Percentiles rank a stretch among this genome's conserved stretches.
These are phyloP conservation scores for Myxozyma sirexii DNA, from an alignment of 805 yeast species.

Conservation along the genomic window DNA sequence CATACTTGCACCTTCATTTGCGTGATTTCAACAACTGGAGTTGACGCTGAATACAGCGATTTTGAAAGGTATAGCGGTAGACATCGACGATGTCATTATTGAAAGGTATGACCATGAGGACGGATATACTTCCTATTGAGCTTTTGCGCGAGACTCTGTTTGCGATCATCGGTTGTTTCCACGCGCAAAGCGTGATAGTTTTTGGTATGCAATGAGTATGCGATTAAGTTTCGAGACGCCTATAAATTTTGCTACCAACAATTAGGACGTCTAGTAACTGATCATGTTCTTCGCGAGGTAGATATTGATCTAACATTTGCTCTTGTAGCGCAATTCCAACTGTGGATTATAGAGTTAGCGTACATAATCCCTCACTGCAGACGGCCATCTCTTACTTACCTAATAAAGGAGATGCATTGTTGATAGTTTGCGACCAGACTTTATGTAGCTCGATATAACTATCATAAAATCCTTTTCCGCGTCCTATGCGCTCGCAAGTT, in stretches of 20 bases:
- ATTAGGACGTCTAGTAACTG: slow-evolving; percentile 59
- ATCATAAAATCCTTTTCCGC: slow-evolving; percentile 93
- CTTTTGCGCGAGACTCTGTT: too few relatives aligned
- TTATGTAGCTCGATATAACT: slow-evolving; percentile 61
- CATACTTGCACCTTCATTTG: not conserved
- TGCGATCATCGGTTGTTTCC: too few relatives aligned
- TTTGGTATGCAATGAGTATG: not conserved
- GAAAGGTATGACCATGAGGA: not conserved
- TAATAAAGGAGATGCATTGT: slow-evolving; percentile 1
- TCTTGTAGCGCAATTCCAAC: slow-evolving; percentile 67
- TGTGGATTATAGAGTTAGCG: not conserved
- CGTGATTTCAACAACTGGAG: not conserved
- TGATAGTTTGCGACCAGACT: slow-evolving; percentile 37
- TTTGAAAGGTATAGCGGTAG: not conserved
- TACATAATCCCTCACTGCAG: too few relatives aligned
- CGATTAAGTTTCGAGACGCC: not conserved
- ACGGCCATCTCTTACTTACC: too few relatives aligned
- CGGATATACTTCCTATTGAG: not conserved
- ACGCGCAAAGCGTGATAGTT: too few relatives aligned
- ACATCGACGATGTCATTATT: not conserved
- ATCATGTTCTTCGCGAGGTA: slow-evolving; percentile 66
- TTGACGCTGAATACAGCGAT: not conserved
- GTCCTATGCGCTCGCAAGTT: slow-evolving; percentile 67
- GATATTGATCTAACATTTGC: slow-evolving; percentile 48
- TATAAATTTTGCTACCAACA: slow-evolving; percentile 43